Percentiles rank a stretch among this genome's conserved stretches.
These are phyloP conservation scores for Polyporus tsugae DNA, from an alignment of 1,284 basidiomycete species.

Conservation along the genomic window DNA sequence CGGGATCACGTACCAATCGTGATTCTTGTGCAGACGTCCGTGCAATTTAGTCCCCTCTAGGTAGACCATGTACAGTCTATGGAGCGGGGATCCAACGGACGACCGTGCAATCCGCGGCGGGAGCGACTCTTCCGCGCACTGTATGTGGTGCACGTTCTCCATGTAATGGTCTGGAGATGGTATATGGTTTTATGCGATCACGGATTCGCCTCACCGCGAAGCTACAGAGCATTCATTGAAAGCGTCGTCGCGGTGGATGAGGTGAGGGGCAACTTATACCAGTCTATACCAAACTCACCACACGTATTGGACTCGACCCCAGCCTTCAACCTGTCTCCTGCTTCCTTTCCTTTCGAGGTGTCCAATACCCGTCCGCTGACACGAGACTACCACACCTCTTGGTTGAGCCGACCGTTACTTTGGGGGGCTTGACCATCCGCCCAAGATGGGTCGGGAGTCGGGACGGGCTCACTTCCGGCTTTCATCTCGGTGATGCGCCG, in stretches of 20 bases:
- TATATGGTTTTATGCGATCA: not conserved
- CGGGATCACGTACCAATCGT: not conserved
- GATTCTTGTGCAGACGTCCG: not conserved
- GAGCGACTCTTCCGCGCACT: not conserved
- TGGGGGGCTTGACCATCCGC: not conserved
- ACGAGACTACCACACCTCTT: not conserved
- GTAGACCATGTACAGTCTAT: not conserved
- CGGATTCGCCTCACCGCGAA: not conserved
- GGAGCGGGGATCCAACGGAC: not conserved
- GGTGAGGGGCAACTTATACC: not conserved
- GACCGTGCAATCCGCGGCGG: not conserved
- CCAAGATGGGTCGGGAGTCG: not conserved
- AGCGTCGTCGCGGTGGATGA: not conserved
- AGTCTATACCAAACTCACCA: not conserved
- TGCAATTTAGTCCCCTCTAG: not conserved
- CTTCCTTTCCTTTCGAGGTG: not conserved
- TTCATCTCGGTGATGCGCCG: not conserved
- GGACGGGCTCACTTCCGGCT: not conserved
- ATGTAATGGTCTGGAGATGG: no score
- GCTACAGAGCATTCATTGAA: not conserved
- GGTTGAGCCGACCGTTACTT: not conserved
- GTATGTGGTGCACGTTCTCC: no score
- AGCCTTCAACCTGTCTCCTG: not conserved
- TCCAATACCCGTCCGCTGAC: not conserved
- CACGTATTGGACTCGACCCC: not conserved